A percentile compares a stretch with the other conserved stretches of the same genome.
phyloP scores from a whole-genome alignment of 345 rosid species.

The Eucalyptus camaldulensis region DNA sequence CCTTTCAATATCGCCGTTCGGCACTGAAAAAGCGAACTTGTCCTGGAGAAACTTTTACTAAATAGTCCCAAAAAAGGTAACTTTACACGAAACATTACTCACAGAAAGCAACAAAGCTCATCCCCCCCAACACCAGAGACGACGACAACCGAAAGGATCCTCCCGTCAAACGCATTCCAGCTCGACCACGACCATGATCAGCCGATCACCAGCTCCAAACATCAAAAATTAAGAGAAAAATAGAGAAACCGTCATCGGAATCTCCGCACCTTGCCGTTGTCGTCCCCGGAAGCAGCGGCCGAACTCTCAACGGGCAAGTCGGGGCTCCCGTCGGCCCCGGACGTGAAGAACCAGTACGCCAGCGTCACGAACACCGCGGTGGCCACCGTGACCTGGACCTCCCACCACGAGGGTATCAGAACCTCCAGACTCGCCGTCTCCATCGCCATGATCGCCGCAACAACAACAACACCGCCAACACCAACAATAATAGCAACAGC shows the following conservation, averaged over 20 bases:
- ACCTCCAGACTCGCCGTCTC: slow-evolving; percentile 19
- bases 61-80: background rate
- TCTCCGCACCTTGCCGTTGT: slow-evolving; percentile 51
- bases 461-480: background rate
- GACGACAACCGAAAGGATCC: background rate
- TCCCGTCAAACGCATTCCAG: background rate
- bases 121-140: background rate
- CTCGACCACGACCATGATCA: background rate
- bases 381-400: slow-evolving; percentile 57
- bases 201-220: background rate
- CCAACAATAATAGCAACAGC: no score
- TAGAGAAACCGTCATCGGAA: background rate
- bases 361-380: slow-evolving; percentile 49
- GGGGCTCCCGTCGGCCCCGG: slow-evolving; percentile 13
- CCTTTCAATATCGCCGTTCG: background rate
- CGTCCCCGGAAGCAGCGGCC: slow-evolving; percentile 20
- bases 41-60: background rate
- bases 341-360: slow-evolving; percentile 53
- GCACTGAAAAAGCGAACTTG: background rate
- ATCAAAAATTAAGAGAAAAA: background rate
- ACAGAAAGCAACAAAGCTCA: background rate
- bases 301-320: slow-evolving; percentile 24
- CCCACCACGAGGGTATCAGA: slow-evolving; percentile 86
- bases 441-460: background rate
- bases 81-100: background rate